These are phyloP conservation scores for Ophiostoma australiae DNA, from an alignment of 2,329 filamentous ascomycete species.

Conservation along the genomic window DNA sequence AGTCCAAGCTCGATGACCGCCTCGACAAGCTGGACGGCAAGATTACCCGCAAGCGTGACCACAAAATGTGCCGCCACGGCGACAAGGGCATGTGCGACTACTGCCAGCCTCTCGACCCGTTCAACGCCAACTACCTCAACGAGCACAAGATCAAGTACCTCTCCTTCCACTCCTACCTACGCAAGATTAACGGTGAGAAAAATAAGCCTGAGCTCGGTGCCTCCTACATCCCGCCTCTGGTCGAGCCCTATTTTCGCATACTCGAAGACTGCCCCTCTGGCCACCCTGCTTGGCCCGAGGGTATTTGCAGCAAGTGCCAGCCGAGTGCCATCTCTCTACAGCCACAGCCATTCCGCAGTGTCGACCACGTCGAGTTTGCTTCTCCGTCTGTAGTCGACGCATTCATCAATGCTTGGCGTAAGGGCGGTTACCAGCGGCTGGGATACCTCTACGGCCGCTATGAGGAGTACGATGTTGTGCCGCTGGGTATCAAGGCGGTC, in stretches of 20 bases:
- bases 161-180: slow-evolving; percentile 89
- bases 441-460: slow-evolving; percentile 91
- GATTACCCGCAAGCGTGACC: slow-evolving; percentile 68
- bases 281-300: slow-evolving; percentile 88
- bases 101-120: slow-evolving; percentile 95
- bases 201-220: slow-evolving; percentile 92
- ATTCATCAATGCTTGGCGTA: slow-evolving; percentile 89
- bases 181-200: slow-evolving; percentile 92
- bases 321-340: slow-evolving; percentile 94
- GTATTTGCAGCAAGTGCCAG: slow-evolving; percentile 97
- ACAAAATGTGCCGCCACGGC: slow-evolving; percentile 90
- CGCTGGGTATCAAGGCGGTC: slow-evolving; percentile 87
- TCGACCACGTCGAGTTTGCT: slow-evolving; percentile 96
- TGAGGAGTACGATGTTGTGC: slow-evolving; percentile 85
- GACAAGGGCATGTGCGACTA: slow-evolving; percentile 99
- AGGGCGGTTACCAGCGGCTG: slow-evolving; percentile 74
- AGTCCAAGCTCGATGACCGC: slow-evolving; percentile 79
- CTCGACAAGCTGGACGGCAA: slow-evolving; percentile 88
- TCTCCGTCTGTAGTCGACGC: slow-evolving; percentile 77
- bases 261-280: slow-evolving; percentile 85
- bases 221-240: slow-evolving; percentile 93
- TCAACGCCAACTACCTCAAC: slow-evolving; percentile 77
- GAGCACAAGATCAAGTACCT: slow-evolving; percentile 99
- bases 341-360: slow-evolving; percentile 90
- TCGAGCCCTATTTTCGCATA: slow-evolving; percentile 88